Evolutionary conservation across 139 green algal species (phyloP).

Genomic region (Trebouxia sp.): DNA sequence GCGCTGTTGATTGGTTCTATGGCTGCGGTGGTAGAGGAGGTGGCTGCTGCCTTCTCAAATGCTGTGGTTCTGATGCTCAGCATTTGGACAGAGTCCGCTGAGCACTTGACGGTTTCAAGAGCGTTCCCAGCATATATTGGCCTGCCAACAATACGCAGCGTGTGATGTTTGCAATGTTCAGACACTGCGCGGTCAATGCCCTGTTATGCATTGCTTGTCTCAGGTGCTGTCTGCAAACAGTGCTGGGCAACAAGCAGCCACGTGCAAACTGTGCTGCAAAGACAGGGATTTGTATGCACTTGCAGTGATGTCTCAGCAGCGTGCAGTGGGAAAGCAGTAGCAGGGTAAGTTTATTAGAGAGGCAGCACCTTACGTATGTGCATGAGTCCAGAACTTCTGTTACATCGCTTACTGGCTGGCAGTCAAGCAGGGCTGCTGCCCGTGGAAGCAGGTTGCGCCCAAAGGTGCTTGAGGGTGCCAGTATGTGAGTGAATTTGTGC

Average conservation of each 20-base stretch:
- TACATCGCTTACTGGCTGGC: slow-evolving; percentile 82
- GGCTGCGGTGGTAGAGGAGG: slow-evolving; percentile 19
- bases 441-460: slow-evolving; percentile 87
- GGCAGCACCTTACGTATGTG: slow-evolving; percentile 68
- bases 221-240: neutral
- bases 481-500: slow-evolving; percentile 67
- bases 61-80: slow-evolving; percentile 80
- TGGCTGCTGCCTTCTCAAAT: slow-evolving; percentile 51
- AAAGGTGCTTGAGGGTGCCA: slow-evolving; percentile 70
- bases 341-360: no score
- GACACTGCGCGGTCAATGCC: no score
- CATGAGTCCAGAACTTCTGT: slow-evolving; percentile 52
- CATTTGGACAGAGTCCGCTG: slow-evolving; percentile 43
- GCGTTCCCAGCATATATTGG: slow-evolving; percentile 94
- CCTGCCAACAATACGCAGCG: slow-evolving; percentile 33
- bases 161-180: no score
- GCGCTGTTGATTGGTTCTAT: slow-evolving; percentile 52
- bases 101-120: slow-evolving; percentile 69
- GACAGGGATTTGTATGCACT: no score
- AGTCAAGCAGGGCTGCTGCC: slow-evolving; percentile 78
- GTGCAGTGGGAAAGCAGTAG: no score
- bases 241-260: neutral
- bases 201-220: neutral
- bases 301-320: no score
- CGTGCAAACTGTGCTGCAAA: neutral